Conservation (phyloP, 192 early-diverging fungal genomes). For the Rhizophagus prolifer region DNA sequence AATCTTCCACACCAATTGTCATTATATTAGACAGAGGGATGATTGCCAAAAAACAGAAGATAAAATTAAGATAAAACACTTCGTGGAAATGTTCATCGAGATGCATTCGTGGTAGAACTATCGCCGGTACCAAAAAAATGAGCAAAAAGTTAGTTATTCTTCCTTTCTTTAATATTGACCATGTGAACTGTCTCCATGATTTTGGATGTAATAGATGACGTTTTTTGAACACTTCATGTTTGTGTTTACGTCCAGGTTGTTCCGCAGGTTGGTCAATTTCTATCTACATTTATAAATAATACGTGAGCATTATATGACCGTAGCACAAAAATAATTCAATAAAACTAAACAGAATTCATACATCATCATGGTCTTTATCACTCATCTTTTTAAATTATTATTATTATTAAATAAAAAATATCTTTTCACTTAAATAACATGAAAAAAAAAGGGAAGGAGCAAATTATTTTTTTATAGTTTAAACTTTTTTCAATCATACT, state of each 20-base stretch:
- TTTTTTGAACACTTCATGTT: neutral
- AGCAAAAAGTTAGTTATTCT: neutral
- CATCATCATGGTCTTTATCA: no score
- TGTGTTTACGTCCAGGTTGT: neutral
- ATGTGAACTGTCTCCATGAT: neutral
- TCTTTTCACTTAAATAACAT: no score
- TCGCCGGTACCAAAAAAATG: conserved; percentile 10
- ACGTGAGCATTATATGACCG: neutral
- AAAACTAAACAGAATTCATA: no score
- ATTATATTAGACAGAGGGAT: conserved; percentile 18
- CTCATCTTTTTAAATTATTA: no score
- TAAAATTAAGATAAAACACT: neutral
- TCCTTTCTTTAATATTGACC: neutral
- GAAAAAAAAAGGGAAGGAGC: no score
- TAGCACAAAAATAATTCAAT: no score
- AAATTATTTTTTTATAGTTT: no score
- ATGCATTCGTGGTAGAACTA: neutral
- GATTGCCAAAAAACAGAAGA: conserved; percentile 5
- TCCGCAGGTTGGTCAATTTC: neutral
- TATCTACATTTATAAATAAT: neutral
- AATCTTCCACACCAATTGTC: conserved; percentile 16
- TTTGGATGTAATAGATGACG: neutral
- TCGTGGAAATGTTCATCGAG: neutral
- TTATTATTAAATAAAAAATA: no score
- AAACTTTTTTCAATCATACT: no score